Conservation (phyloP, 192 early-diverging fungal genomes). For the Entomortierella chlamydospora region DNA sequence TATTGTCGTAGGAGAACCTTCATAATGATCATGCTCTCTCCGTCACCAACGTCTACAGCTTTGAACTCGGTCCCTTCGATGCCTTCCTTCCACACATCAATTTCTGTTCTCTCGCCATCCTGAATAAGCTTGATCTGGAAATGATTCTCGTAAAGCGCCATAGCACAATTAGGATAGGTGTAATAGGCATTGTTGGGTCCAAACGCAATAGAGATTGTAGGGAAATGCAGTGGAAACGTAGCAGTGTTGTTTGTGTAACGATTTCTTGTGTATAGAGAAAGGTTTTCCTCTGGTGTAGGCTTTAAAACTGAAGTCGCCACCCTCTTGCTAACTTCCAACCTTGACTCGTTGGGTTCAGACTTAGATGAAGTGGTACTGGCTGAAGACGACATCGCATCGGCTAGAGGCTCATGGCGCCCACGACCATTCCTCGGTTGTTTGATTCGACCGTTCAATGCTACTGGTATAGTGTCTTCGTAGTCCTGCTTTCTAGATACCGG, state of each 20-base stretch:
- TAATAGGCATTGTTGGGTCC: slow-evolving; percentile 47
- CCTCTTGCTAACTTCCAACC: background rate
- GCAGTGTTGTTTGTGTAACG: slow-evolving; percentile 34
- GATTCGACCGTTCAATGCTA: background rate
- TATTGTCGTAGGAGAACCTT: slow-evolving; percentile 42
- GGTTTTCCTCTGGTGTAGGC: background rate
- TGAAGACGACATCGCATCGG: background rate
- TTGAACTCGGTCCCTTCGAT: slow-evolving; percentile 49
- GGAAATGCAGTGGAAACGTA: slow-evolving; percentile 48
- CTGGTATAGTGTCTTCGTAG: background rate
- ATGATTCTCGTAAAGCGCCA: slow-evolving; percentile 44
- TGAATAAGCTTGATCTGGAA: slow-evolving; percentile 50
- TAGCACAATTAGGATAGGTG: slow-evolving; percentile 52
- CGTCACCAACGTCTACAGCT: slow-evolving; percentile 31
- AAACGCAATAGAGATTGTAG: slow-evolving; percentile 53
- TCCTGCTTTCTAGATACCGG: slow-evolving; percentile 1
- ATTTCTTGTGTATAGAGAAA: slow-evolving; percentile 12
- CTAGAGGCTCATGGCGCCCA: background rate
- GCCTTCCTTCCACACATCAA: slow-evolving; percentile 57
- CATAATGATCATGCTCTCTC: slow-evolving; percentile 40
- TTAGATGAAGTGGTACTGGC: background rate
- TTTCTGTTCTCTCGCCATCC: slow-evolving; percentile 45
- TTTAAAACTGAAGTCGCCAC: background rate
- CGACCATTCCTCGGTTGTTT: slow-evolving; percentile 10
- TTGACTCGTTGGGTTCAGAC: background rate